phyloP scores from a whole-genome alignment of 2,329 filamentous ascomycete genomes.

The Fusarium protoensiforme region DNA sequence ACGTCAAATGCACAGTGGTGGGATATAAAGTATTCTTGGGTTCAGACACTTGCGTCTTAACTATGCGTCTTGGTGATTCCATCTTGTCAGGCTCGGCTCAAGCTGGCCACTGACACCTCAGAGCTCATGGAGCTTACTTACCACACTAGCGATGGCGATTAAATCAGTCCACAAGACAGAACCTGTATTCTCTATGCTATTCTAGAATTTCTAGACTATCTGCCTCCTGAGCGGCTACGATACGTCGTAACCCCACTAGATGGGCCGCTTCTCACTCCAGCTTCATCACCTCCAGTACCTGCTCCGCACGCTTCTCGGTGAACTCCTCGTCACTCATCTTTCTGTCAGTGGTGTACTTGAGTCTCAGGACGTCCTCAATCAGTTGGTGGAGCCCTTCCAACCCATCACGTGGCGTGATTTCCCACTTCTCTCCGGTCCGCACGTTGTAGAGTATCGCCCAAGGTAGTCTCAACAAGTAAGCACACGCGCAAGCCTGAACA shows the following conservation, averaged over 20 bases:
- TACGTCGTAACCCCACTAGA: not conserved
- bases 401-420: slow-evolving; percentile 26
- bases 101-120: too few species aligned
- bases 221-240: not conserved
- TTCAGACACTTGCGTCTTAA: too few species aligned
- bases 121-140: too few species aligned
- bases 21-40: too few species aligned
- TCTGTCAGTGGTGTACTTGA: slow-evolving; percentile 27
- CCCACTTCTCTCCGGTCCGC: slow-evolving; percentile 40
- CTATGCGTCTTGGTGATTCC: too few species aligned
- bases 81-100: too few species aligned
- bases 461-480: slow-evolving; percentile 35
- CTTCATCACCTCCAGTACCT: slow-evolving; percentile 7
- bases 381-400: slow-evolving; percentile 13
- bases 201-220: not conserved
- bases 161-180: not conserved
- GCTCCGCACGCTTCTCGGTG: slow-evolving; percentile 6
- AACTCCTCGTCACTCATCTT: slow-evolving; percentile 23
- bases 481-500: slow-evolving; percentile 42
- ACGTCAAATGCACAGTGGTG: too few species aligned
- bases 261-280: not conserved
- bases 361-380: slow-evolving; percentile 28
- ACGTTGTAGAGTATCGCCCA: slow-evolving; percentile 43
- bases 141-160: too few species aligned
- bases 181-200: not conserved